Evolutionary conservation across 2,329 filamentous ascomycete species (phyloP).

Genomic region (Immersiporthe knoxdaviesiana): DNA sequence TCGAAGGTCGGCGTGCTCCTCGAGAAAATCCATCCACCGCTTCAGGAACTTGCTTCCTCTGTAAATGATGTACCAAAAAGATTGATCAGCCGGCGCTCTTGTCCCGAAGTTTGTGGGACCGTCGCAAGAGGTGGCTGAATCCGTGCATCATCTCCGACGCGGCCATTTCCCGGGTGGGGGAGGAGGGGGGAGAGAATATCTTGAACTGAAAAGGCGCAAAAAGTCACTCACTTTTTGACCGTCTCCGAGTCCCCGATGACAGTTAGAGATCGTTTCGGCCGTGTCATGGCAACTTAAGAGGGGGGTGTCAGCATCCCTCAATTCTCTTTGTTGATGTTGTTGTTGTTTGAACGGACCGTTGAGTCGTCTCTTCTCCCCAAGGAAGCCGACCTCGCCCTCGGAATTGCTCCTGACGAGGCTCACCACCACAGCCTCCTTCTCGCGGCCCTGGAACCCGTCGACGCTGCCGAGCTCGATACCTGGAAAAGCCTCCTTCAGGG

Average conservation of each 20-base stretch:
- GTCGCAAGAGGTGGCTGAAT: constrained; percentile 12
- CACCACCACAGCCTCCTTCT: constrained; percentile 94
- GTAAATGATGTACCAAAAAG: constrained; percentile 32
- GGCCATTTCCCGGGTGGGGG: neutral
- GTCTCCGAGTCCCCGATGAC: constrained; percentile 95
- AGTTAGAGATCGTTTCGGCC: constrained; percentile 86
- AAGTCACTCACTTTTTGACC: constrained; percentile 72
- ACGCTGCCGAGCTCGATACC: constrained; percentile 95
- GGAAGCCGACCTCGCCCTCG: constrained; percentile 86
- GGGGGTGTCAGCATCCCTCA: constrained; percentile 35
- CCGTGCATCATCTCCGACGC: constrained; percentile 15
- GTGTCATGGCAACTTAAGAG: constrained; percentile 86
- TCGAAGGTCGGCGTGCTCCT: constrained; percentile 86
- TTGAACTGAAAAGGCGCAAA: constrained; percentile 27
- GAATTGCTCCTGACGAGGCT: constrained; percentile 92
- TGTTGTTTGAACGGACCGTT: constrained; percentile 65
- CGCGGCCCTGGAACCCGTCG: constrained; percentile 91
- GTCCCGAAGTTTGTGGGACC: constrained; percentile 4
- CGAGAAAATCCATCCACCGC: constrained; percentile 87
- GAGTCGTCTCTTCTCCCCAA: constrained; percentile 86
- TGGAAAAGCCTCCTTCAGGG: constrained; percentile 79
- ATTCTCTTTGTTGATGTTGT: neutral
- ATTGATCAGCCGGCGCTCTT: constrained; percentile 24
- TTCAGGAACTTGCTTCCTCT: constrained; percentile 87
- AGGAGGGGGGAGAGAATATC: neutral